Conservation (phyloP, 805 yeast genomes). For the Kodamaea sagamina region DNA sequence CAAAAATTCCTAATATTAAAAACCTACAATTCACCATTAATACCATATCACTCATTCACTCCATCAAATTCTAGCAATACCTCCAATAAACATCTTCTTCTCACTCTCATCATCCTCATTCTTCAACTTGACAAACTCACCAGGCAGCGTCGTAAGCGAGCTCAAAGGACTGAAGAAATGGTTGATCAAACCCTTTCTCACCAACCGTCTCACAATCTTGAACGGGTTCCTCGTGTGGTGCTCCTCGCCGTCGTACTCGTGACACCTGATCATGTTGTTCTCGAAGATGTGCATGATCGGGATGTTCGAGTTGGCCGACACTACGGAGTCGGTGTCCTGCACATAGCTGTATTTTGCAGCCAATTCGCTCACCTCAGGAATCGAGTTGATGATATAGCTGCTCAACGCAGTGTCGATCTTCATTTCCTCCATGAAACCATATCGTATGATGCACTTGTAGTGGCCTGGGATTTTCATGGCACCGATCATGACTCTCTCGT, state of each 20-base stretch:
- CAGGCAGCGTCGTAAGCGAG: constrained; percentile 21
- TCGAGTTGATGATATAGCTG: constrained; percentile 21
- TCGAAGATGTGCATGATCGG: constrained; percentile 35
- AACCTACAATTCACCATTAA: no score
- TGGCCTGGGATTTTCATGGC: constrained; percentile 47
- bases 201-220: constrained; percentile 12
- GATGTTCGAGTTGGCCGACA: constrained; percentile 10
- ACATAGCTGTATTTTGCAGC: constrained; percentile 11
- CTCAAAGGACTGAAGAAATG: constrained; percentile 29
- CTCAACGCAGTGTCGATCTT: constrained; percentile 22
- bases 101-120: constrained; percentile 25
- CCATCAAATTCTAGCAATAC: constrained; percentile 24
- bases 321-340: background rate
- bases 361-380: constrained; percentile 21
- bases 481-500: constrained; percentile 43
- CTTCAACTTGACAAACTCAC: constrained; percentile 21
- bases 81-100: constrained; percentile 30
- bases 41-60: no score
- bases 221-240: constrained; percentile 22
- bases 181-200: constrained; percentile 26
- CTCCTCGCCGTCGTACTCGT: constrained; percentile 19
- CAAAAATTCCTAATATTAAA: no score
- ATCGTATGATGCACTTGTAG: constrained; percentile 49
- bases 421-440: constrained; percentile 52
- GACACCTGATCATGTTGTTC: constrained; percentile 28